A percentile compares a stretch with the other conserved stretches of the same genome.
Evolutionary conservation across 768 basidiomycete species (phyloP).

Genomic region (Leccinum aurantiacum): DNA sequence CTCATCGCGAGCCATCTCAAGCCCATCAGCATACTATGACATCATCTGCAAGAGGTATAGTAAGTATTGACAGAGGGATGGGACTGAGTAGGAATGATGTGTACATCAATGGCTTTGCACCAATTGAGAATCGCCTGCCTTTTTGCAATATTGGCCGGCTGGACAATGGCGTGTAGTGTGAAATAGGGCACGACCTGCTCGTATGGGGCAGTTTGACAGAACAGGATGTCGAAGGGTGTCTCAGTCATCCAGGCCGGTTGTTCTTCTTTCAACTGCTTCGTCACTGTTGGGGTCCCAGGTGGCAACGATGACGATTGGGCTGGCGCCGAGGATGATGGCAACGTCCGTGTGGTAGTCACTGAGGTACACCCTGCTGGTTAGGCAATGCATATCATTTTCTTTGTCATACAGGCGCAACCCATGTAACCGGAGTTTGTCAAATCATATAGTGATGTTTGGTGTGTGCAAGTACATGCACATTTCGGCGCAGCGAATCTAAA

Average conservation of each 20-base stretch:
- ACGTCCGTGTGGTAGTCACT: not conserved
- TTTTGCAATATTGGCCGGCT: not conserved
- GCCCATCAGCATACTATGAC: not conserved
- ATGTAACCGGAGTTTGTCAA: too few species aligned
- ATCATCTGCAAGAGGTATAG: not conserved
- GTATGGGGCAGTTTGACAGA: not conserved
- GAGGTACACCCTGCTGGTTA: too few species aligned
- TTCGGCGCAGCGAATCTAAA: too few species aligned
- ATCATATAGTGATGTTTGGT: too few species aligned
- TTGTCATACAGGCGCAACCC: too few species aligned
- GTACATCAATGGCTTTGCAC: not conserved
- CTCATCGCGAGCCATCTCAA: not conserved
- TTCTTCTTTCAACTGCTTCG: too few species aligned
- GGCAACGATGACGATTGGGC: not conserved
- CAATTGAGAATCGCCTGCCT: not conserved
- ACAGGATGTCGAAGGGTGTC: too few species aligned
- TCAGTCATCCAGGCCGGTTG: too few species aligned
- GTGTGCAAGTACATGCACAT: too few species aligned
- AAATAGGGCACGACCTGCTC: not conserved
- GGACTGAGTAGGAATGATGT: not conserved
- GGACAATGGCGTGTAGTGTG: not conserved
- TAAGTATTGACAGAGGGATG: not conserved
- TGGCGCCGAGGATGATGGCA: not conserved
- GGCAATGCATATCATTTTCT: too few species aligned
- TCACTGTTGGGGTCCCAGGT: too few species aligned